Conservation (phyloP, 2,329 filamentous ascomycete species). For the Cercospora beticola region DNA sequence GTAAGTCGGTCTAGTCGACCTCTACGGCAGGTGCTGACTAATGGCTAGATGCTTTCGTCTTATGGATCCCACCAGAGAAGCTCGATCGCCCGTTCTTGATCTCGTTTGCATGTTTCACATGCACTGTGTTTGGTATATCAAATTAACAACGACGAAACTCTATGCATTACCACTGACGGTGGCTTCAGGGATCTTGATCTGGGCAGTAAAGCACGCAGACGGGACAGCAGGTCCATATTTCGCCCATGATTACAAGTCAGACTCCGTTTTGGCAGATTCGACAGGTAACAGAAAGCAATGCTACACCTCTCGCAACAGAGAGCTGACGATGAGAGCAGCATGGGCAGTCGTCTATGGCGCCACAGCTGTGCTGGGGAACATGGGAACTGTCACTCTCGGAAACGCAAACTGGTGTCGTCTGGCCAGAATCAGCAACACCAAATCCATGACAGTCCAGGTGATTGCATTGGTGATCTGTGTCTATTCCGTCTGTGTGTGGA, state of each 20-base stretch:
- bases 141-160: too few species aligned
- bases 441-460: slow-evolving; percentile 15
- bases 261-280: slow-evolving; percentile 16
- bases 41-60: slow-evolving; percentile 7
- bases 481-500: slow-evolving; percentile 9
- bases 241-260: slow-evolving; percentile 17
- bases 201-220: slow-evolving; percentile 17
- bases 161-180: neutral
- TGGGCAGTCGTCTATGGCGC: slow-evolving; percentile 22
- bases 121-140: slow-evolving; percentile 14
- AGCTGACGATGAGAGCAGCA: neutral
- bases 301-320: too few species aligned
- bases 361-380: slow-evolving; percentile 18
- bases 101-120: slow-evolving; percentile 16
- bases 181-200: slow-evolving; percentile 14
- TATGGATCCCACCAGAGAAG: slow-evolving; percentile 21
- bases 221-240: slow-evolving; percentile 21
- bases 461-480: slow-evolving; percentile 9
- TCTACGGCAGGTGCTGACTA: neutral
- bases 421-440: slow-evolving; percentile 2
- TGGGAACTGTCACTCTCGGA: slow-evolving; percentile 14
- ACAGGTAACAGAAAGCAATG: neutral
- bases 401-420: slow-evolving; percentile 18
- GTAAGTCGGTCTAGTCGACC: neutral
- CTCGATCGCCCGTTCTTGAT: slow-evolving; percentile 17